Base-by-base conservation (phyloP, 495 filamentous ascomycete species). In the Bathelium albidoporum region DNA sequence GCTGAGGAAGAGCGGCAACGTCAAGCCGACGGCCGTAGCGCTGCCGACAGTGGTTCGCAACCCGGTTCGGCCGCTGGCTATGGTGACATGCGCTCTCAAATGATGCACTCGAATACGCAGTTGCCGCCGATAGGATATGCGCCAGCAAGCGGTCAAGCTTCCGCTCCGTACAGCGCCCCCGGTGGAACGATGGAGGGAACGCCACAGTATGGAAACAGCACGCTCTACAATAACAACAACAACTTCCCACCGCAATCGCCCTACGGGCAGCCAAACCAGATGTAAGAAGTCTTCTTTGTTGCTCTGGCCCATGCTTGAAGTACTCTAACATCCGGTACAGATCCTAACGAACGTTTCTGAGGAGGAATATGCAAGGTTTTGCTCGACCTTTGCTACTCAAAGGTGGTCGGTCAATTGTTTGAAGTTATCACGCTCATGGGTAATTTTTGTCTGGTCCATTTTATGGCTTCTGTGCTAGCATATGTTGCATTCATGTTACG, bases 71-170 rank as follows among this genome's bases (percentile, higher is more conserved):
- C 87, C 86, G 68, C 77, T 77, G 32, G 80, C 84, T 62, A 80
- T 85, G 39, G 79, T 73, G 73, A 78, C 59, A 75, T 65, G 78
- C 36, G 64, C 90, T 89, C 69, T 75, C 77, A 58, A 77, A 79
- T 65, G 77, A 80, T 66, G 80, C 80, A 32, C 7, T 41, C 11
- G 7, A 80, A 84, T 31, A 83, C 87, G 65, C 89, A 93, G 71
- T 79, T 96, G 22, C 91, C 91, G 24, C 91, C 91, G 10, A 93
- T 96, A 72, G 90, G 88, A 9, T 95, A 94, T 70, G 83, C 86
- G 70, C 80, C 83, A 58, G 81, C 86, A 26, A 83, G 84, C 52
- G 81, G 77, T 64, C 82, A 84, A 68, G 82, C 83, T 44, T 78
- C 85, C 31, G 78, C 79, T 49, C 86, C 87, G 62, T 94, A 95